These are phyloP conservation scores for Metarhizium album DNA, from an alignment of 2,329 filamentous ascomycete species.

Conservation along the genomic window DNA sequence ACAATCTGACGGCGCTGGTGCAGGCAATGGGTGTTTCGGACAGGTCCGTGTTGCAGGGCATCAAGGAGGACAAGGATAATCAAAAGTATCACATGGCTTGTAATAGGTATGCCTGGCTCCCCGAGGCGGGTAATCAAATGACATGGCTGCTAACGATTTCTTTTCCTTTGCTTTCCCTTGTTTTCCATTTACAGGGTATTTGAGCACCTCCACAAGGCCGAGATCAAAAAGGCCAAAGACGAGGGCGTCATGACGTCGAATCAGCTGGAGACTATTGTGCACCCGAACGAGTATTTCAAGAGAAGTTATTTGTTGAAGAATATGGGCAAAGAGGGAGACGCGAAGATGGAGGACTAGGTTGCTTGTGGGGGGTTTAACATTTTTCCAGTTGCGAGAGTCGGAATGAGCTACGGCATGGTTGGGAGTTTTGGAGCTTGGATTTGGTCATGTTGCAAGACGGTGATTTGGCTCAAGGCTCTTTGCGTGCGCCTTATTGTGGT, in stretches of 20 bases:
- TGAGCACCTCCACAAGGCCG: slow-evolving; percentile 70
- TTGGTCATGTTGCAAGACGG: slow-evolving; percentile 5
- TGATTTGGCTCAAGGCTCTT: background rate
- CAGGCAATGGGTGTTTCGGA: slow-evolving; percentile 73
- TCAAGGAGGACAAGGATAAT: slow-evolving; percentile 81
- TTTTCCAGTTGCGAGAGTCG: background rate
- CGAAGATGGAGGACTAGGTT: slow-evolving; percentile 45
- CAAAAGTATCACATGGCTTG: slow-evolving; percentile 91
- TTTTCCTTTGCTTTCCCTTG: too few species aligned
- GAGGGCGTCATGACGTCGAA: slow-evolving; percentile 59
- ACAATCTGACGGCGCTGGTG: slow-evolving; percentile 71
- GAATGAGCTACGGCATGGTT: slow-evolving; percentile 5
- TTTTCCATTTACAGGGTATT: slow-evolving; percentile 63
- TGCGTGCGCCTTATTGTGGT: too few species aligned
- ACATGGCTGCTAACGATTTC: too few species aligned
- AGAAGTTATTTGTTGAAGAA: slow-evolving; percentile 84
- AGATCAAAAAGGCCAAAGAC: slow-evolving; percentile 68
- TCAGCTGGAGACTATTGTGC: slow-evolving; percentile 88
- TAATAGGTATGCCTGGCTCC: slow-evolving; percentile 55
- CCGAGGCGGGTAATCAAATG: too few species aligned
- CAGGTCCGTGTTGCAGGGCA: slow-evolving; percentile 62
- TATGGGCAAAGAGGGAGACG: slow-evolving; percentile 45
- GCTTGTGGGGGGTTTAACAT: background rate
- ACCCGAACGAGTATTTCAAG: slow-evolving; percentile 98
- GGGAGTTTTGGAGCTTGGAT: slow-evolving; percentile 15